Evolutionary conservation across 208 protist genomes (phyloP).

Genomic region (Wallacemonas collosoma): DNA sequence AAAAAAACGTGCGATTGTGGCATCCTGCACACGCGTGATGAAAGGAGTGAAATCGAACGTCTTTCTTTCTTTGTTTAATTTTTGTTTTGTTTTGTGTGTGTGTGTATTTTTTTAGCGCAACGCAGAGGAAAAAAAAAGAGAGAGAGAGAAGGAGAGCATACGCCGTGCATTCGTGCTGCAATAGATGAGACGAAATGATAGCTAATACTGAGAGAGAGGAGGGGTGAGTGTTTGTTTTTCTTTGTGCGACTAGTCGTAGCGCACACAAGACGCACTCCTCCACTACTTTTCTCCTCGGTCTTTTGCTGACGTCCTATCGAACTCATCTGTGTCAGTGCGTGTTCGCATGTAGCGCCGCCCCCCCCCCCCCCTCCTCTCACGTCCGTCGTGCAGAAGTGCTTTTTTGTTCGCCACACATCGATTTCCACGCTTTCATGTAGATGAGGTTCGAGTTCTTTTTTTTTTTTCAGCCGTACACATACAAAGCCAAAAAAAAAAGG

Average conservation of each 20-base stretch:
- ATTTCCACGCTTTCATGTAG: too few relatives aligned
- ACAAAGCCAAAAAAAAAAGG: slow-evolving; percentile 18
- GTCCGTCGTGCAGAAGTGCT: too few relatives aligned
- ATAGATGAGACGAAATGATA: too few relatives aligned
- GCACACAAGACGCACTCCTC: neutral
- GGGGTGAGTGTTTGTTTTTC: neutral
- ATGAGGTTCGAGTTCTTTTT: neutral
- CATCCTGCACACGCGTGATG: too few relatives aligned
- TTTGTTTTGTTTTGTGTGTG: slow-evolving; percentile 3
- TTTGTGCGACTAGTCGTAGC: neutral
- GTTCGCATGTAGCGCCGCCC: too few relatives aligned
- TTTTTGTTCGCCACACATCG: too few relatives aligned
- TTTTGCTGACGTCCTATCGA: too few relatives aligned
- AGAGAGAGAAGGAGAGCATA: neutral
- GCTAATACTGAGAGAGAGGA: neutral
- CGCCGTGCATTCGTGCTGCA: neutral
- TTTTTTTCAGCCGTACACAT: neutral
- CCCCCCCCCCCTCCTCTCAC: too few relatives aligned
- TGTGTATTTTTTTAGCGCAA: slow-evolving; percentile 10
- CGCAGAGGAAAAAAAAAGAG: neutral
- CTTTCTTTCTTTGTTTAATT: slow-evolving; percentile 19
- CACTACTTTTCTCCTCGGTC: slow-evolving; percentile 13
- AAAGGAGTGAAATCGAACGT: neutral
- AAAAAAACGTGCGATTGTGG: too few relatives aligned
- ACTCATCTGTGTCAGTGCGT: too few relatives aligned